These are phyloP conservation scores for Yamadazyma sp. DNA, from an alignment of 805 yeast genomes.

Conservation along the genomic window DNA sequence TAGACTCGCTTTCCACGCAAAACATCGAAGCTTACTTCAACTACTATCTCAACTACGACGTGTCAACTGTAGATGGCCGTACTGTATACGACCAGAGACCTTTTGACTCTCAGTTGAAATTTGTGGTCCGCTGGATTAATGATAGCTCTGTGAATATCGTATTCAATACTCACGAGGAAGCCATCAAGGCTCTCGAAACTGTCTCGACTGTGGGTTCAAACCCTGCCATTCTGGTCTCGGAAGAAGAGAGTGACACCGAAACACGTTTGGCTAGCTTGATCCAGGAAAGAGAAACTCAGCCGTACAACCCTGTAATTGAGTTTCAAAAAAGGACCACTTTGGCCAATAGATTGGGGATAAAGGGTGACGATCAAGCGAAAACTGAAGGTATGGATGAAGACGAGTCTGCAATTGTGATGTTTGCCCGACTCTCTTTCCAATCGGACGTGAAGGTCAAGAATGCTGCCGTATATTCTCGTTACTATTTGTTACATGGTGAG, in stretches of 20 bases:
- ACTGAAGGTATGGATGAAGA: constrained; percentile 36
- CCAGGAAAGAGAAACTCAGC: constrained; percentile 42
- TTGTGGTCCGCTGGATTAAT: constrained; percentile 63
- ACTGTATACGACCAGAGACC: constrained; percentile 24
- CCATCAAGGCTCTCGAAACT: constrained; percentile 35
- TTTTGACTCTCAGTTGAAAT: constrained; percentile 32
- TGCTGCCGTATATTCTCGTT: constrained; percentile 58
- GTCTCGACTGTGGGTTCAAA: constrained; percentile 27
- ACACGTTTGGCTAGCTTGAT: constrained; percentile 25
- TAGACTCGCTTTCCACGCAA: constrained; percentile 59
- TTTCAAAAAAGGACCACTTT: constrained; percentile 31
- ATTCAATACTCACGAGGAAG: constrained; percentile 46
- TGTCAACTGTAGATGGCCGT: constrained; percentile 16
- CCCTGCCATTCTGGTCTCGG: constrained; percentile 15
- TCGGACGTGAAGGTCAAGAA: constrained; percentile 58
- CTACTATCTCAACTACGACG: constrained; percentile 37
- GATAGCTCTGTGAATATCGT: constrained; percentile 59
- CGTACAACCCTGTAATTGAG: constrained; percentile 36
- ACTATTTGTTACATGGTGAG: constrained; percentile 70
- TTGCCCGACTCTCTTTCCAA: constrained; percentile 50
- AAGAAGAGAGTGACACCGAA: constrained; percentile 13
- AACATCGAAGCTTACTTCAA: constrained; percentile 60
- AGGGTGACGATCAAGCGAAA: constrained; percentile 13
- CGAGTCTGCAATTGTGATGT: constrained; percentile 35
- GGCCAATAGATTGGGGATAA: constrained; percentile 29